Percentiles rank a stretch among this genome's conserved stretches.
Conservation (phyloP, 768 basidiomycete genomes). For the Russula abietina region DNA sequence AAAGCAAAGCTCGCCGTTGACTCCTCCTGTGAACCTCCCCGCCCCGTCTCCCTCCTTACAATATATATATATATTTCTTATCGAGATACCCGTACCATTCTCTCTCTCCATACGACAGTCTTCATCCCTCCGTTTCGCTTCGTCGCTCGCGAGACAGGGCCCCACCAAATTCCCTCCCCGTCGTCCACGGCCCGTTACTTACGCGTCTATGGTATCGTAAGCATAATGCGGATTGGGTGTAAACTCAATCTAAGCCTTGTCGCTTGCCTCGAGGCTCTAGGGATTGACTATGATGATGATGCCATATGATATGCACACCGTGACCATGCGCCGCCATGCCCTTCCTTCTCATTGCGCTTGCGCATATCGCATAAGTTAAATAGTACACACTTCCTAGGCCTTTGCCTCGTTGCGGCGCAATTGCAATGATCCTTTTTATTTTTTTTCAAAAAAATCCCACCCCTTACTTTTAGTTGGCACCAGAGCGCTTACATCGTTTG, state of each 20-base stretch:
- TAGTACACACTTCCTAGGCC: background rate
- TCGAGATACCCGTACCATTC: background rate
- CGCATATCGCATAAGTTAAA: too few relatives aligned
- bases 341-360: slow-evolving; percentile 5
- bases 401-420: slow-evolving; percentile 18
- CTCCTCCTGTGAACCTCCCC: background rate
- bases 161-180: background rate
- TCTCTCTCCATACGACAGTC: background rate
- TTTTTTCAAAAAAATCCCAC: background rate
- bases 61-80: background rate
- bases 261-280: background rate
- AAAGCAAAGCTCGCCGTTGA: background rate
- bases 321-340: slow-evolving; percentile 3
- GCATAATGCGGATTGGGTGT: background rate
- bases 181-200: slow-evolving; percentile 16
- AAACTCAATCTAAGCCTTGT: background rate
- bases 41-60: too few relatives aligned
- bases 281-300: slow-evolving; percentile 1
- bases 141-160: slow-evolving; percentile 3
- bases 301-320: slow-evolving; percentile 12
- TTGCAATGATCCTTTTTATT: slow-evolving; percentile 1
- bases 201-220: background rate
- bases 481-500: background rate
- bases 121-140: background rate
- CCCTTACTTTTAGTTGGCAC: background rate